Evolutionary conservation across 805 yeast species (phyloP).

Genomic region (Hanseniaspora taiwanica): DNA sequence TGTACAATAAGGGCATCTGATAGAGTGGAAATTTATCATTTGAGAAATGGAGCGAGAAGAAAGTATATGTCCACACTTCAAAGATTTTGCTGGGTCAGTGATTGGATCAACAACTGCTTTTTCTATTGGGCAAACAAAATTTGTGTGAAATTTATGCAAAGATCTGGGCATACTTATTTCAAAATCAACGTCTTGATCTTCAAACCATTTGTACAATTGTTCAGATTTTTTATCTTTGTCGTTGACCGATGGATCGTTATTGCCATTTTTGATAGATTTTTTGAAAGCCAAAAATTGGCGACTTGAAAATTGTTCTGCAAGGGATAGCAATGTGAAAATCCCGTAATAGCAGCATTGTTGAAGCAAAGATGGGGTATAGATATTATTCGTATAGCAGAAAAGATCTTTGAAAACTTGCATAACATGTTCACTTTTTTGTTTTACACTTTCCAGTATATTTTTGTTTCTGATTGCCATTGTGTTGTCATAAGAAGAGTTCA

Average conservation of each 20-base stretch:
- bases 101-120: slow-evolving; percentile 47
- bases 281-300: neutral
- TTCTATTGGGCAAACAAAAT: slow-evolving; percentile 59
- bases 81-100: slow-evolving; percentile 46
- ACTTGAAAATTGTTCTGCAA: neutral
- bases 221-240: neutral
- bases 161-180: slow-evolving; percentile 41
- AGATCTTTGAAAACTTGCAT: neutral
- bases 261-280: neutral
- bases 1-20: slow-evolving; percentile 69
- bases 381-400: neutral
- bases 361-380: neutral
- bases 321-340: neutral
- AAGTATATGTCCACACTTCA: slow-evolving; percentile 54
- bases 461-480: neutral
- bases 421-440: neutral
- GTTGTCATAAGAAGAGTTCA: neutral
- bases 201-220: slow-evolving; percentile 30
- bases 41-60: slow-evolving; percentile 37
- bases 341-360: neutral
- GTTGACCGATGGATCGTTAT: neutral
- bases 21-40: slow-evolving; percentile 27
- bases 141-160: slow-evolving; percentile 42
- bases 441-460: neutral
- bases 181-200: slow-evolving; percentile 47